Percentiles rank a stretch among this genome's conserved stretches.
phyloP scores from a whole-genome alignment of 164 flowering plant genomes.

The Berberis vulgaris region DNA sequence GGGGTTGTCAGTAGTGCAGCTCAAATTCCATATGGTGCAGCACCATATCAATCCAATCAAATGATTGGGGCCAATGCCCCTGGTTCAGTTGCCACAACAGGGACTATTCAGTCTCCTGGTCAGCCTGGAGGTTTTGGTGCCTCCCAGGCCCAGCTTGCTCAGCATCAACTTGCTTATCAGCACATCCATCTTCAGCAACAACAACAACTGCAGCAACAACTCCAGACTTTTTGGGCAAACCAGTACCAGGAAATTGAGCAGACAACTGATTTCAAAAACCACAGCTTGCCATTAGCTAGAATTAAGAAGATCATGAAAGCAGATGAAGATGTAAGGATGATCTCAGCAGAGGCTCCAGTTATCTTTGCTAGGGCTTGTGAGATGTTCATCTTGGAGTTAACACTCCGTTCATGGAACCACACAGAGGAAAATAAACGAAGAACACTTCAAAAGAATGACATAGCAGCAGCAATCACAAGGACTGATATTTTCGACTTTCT shows the following conservation, averaged over 20 bases:
- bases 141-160: conserved; percentile 47
- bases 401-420: conserved; percentile 69
- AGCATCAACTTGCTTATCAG: conserved; percentile 61
- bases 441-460: conserved; percentile 78
- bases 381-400: conserved; percentile 73
- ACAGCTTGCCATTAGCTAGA: conserved; percentile 69
- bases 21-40: conserved; percentile 37
- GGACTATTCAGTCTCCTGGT: conserved; percentile 28
- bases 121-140: conserved; percentile 33
- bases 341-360: conserved; percentile 80
- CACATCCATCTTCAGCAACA: conserved; percentile 67
- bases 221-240: conserved; percentile 52
- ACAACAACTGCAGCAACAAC: conserved; percentile 58
- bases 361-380: conserved; percentile 76
- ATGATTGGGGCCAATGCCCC: conserved; percentile 32
- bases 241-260: conserved; percentile 65
- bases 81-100: conserved; percentile 20
- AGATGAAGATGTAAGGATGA: conserved; percentile 80
- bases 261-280: conserved; percentile 62
- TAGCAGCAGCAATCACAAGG: conserved; percentile 73
- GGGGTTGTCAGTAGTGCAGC: conserved; percentile 34
- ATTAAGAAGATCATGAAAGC: conserved; percentile 87
- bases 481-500: conserved; percentile 74
- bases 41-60: conserved; percentile 43
- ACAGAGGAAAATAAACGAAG: conserved; percentile 76